These are phyloP conservation scores for Penicillium maclennaniae DNA, from an alignment of 495 filamentous ascomycete genomes.

Conservation along the genomic window DNA sequence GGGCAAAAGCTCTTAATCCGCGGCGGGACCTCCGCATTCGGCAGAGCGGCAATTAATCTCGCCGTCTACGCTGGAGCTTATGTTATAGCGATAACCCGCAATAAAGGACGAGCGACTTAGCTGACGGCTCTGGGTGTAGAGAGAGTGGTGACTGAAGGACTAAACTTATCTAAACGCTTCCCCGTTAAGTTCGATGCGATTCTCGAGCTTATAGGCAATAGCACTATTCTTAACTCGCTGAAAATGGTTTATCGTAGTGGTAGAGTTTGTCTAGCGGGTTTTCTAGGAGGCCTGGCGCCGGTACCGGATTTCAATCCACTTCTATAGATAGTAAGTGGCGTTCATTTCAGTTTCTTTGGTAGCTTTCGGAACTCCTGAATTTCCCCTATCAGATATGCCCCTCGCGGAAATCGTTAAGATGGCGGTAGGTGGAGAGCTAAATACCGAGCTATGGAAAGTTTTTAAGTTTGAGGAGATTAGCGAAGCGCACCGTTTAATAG, in stretches of 20 bases:
- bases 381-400: conserved; percentile 42
- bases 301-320: conserved; percentile 46
- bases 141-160: too few relatives aligned
- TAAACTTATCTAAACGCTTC: too few relatives aligned
- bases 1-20: too few relatives aligned
- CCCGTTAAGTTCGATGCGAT: conserved; percentile 45
- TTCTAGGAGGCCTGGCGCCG: conserved; percentile 43
- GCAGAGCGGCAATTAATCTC: too few relatives aligned
- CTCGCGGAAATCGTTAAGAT: conserved; percentile 37
- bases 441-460: conserved; percentile 27
- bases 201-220: conserved; percentile 44
- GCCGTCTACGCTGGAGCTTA: too few relatives aligned
- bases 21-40: too few relatives aligned
- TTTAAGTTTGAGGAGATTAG: conserved; percentile 35
- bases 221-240: conserved; percentile 39
- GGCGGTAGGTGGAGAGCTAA: conserved; percentile 25
- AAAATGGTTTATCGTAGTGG: conserved; percentile 32
- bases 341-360: conserved; percentile 49
- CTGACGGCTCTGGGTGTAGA: too few relatives aligned
- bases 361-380: conserved; percentile 40
- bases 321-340: conserved; percentile 43
- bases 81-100: too few relatives aligned
- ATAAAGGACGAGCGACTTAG: too few relatives aligned
- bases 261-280: conserved; percentile 40
- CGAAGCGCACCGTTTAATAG: conserved; percentile 32